phyloP scores from a whole-genome alignment of 495 filamentous ascomycete species.

The Cladorrhinum samala region DNA sequence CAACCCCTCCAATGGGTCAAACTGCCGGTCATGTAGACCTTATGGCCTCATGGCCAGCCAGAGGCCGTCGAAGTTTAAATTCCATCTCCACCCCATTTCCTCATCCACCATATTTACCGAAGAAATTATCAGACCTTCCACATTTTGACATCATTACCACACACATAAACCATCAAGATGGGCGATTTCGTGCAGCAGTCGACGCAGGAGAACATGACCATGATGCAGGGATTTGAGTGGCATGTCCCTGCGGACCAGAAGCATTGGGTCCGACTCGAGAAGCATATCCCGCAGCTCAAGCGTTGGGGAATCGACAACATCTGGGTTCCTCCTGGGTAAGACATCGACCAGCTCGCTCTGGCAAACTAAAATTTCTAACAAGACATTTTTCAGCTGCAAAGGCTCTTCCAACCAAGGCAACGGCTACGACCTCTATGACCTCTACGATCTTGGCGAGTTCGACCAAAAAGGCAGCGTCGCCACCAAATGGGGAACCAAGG shows the following conservation, averaged over 20 bases:
- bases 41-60: too few relatives aligned
- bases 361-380: neutral
- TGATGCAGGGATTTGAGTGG: slow-evolving; percentile 74
- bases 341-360: neutral
- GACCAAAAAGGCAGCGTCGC: slow-evolving; percentile 58
- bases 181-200: slow-evolving; percentile 9
- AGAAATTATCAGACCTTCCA: too few relatives aligned
- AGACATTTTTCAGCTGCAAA: slow-evolving; percentile 52
- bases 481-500: slow-evolving; percentile 71
- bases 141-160: too few relatives aligned
- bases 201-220: slow-evolving; percentile 47
- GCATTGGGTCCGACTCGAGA: slow-evolving; percentile 58
- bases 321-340: slow-evolving; percentile 61
- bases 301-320: slow-evolving; percentile 58
- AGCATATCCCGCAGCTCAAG: slow-evolving; percentile 49
- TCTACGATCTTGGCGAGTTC: slow-evolving; percentile 73
- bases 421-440: slow-evolving; percentile 73
- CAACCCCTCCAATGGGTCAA: too few relatives aligned
- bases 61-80: too few relatives aligned
- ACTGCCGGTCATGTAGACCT: too few relatives aligned
- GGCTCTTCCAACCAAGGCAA: slow-evolving; percentile 55
- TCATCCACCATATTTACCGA: too few relatives aligned
- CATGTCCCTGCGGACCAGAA: slow-evolving; percentile 57
- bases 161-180: slow-evolving; percentile 5
- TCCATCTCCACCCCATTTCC: too few relatives aligned